phyloP scores from a whole-genome alignment of 2,329 filamentous ascomycete genomes.

The Ambrosiella cleistominuta region DNA sequence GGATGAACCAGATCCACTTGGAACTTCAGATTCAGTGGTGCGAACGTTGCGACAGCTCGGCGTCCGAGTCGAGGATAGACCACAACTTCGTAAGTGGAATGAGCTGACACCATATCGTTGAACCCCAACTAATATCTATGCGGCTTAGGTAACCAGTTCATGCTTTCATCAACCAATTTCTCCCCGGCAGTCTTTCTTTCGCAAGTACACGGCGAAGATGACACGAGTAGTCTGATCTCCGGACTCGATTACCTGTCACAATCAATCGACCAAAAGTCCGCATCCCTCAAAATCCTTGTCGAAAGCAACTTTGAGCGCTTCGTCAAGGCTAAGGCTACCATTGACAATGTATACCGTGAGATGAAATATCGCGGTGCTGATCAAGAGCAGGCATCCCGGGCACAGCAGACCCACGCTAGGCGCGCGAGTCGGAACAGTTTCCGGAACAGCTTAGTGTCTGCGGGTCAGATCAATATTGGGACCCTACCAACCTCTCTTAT shows the following conservation, averaged over 20 bases:
- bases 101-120: neutral
- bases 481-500: conserved; percentile 17
- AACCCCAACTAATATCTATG: conserved; percentile 13
- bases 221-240: conserved; percentile 60
- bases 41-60: conserved; percentile 59
- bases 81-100: conserved; percentile 45
- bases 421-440: conserved; percentile 12
- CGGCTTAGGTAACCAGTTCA: conserved; percentile 62
- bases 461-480: conserved; percentile 19
- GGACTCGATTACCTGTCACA: conserved; percentile 74
- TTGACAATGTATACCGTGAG: conserved; percentile 96
- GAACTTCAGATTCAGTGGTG: conserved; percentile 75
- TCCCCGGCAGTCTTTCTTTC: conserved; percentile 83
- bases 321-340: conserved; percentile 90
- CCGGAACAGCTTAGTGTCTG: conserved; percentile 17
- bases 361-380: conserved; percentile 64
- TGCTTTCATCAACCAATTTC: conserved; percentile 90
- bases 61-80: conserved; percentile 68
- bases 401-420: conserved; percentile 32
- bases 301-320: conserved; percentile 98
- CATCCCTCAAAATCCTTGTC: conserved; percentile 85
- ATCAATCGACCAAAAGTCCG: conserved; percentile 95
- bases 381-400: conserved; percentile 39
- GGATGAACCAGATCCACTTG: conserved; percentile 84
- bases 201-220: conserved; percentile 72